Percentiles rank a stretch among this genome's conserved stretches.
phyloP scores from a whole-genome alignment of 805 yeast genomes.

The Komagataella kurtzmanii region DNA sequence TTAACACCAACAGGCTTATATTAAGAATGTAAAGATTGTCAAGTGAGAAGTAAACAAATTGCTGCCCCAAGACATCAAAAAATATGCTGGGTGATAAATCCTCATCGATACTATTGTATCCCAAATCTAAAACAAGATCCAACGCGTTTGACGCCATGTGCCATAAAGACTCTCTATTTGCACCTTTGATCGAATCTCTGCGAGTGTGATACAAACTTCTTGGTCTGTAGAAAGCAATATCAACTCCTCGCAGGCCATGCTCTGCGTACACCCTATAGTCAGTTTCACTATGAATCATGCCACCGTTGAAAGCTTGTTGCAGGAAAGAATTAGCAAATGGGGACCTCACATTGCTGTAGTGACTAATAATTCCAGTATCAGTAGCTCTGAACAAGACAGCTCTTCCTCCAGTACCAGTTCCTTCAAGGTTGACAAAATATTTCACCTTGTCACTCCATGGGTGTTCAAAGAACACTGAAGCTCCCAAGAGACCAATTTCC shows the following conservation, averaged over 20 bases:
- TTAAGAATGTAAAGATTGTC: conserved; percentile 36
- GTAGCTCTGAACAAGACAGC: conserved; percentile 78
- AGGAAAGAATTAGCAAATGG: conserved; percentile 75
- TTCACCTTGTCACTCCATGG: conserved; percentile 52
- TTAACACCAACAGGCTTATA: conserved; percentile 31
- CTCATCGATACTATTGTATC: conserved; percentile 18
- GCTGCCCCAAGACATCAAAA: conserved; percentile 50
- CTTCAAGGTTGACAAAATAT: conserved; percentile 74
- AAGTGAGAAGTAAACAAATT: conserved; percentile 40
- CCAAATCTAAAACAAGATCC: conserved; percentile 39
- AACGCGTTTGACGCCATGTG: conserved; percentile 70
- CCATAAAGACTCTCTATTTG: conserved; percentile 61
- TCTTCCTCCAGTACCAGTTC: conserved; percentile 86
- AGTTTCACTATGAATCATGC: conserved; percentile 67
- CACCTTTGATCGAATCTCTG: conserved; percentile 52
- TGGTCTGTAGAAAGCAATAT: conserved; percentile 81
- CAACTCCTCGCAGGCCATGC: conserved; percentile 71
- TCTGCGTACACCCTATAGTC: conserved; percentile 65
- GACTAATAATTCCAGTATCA: conserved; percentile 55
- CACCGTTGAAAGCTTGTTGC: conserved; percentile 74
- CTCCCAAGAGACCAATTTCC: conserved; percentile 80
- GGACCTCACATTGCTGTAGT: conserved; percentile 36
- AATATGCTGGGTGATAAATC: conserved; percentile 37
- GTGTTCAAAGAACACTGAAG: conserved; percentile 57
- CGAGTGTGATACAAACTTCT: conserved; percentile 74